phyloP scores from a whole-genome alignment of 164 flowering plant genomes.

The Malania oleifera region DNA sequence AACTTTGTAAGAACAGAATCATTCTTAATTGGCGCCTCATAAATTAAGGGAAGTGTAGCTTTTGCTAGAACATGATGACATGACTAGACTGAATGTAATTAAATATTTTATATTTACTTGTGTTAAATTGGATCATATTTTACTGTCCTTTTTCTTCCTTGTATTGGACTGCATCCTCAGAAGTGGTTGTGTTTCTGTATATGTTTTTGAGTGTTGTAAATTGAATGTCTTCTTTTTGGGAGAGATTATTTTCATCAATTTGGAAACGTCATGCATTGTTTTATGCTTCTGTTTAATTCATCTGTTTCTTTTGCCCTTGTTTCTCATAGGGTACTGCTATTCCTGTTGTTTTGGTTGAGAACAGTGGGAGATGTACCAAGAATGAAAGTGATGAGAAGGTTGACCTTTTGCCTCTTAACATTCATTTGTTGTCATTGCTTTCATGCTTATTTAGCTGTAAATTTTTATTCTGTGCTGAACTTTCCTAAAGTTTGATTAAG shows the following conservation, averaged over 20 bases:
- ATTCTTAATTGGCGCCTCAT: too few species aligned
- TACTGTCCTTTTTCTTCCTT: not conserved
- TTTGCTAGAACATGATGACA: too few species aligned
- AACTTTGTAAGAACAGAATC: too few species aligned
- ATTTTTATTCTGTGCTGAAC: not conserved
- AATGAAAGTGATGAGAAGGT: constrained; percentile 89
- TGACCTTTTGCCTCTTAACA: not conserved
- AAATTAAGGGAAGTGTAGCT: too few species aligned
- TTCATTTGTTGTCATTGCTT: not conserved
- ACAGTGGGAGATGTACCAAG: constrained; percentile 89
- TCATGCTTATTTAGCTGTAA: not conserved
- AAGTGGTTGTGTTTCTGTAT: not conserved
- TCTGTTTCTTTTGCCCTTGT: constrained; percentile 1
- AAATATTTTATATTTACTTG: too few species aligned
- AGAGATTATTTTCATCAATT: not conserved
- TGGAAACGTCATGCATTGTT: not conserved
- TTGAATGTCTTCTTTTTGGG: too few species aligned
- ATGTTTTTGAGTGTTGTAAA: too few species aligned
- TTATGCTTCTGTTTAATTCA: not conserved
- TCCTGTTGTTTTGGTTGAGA: constrained; percentile 90
- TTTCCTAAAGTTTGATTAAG: not conserved
- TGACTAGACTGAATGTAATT: too few species aligned
- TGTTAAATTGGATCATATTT: too few species aligned
- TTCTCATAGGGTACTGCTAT: constrained; percentile 36
- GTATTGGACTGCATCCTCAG: not conserved